phyloP scores from a whole-genome alignment of 768 basidiomycete species.

The Obba rivulosa region DNA sequence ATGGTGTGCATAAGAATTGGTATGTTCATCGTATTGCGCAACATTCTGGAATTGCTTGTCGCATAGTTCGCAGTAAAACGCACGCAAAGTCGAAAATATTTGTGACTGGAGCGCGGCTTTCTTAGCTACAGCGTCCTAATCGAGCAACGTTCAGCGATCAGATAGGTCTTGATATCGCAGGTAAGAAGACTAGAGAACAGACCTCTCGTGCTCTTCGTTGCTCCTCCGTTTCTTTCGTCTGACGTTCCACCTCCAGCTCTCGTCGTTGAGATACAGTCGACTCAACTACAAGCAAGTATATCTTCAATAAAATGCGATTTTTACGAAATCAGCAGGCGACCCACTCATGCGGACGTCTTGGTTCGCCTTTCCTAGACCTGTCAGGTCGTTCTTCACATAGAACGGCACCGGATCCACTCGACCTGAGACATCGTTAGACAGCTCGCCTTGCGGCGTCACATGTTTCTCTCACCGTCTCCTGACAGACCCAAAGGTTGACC shows the following conservation, averaged over 20 bases:
- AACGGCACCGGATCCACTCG: slow-evolving; percentile 83
- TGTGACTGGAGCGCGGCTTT: slow-evolving; percentile 63
- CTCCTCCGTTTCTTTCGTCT: slow-evolving; percentile 73
- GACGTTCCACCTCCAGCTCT: slow-evolving; percentile 74
- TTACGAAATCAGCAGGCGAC: background rate
- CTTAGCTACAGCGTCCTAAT: slow-evolving; percentile 62
- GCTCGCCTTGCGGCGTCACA: background rate
- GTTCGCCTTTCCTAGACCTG: slow-evolving; percentile 72
- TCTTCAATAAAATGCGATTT: background rate
- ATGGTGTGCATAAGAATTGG: slow-evolving; percentile 84
- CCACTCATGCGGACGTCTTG: slow-evolving; percentile 72
- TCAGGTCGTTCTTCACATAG: slow-evolving; percentile 69
- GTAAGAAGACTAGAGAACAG: slow-evolving; percentile 7
- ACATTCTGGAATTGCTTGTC: slow-evolving; percentile 87
- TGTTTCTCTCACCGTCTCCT: slow-evolving; percentile 52
- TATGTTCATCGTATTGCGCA: slow-evolving; percentile 85
- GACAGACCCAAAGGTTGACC: slow-evolving; percentile 75
- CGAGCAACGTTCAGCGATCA: no score
- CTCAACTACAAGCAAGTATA: slow-evolving; percentile 36
- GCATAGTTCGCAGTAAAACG: slow-evolving; percentile 80
- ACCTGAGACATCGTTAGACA: slow-evolving; percentile 35
- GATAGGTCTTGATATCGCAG: background rate
- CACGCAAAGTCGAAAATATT: slow-evolving; percentile 58
- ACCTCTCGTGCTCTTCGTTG: slow-evolving; percentile 74
- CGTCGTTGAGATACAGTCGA: slow-evolving; percentile 80